Base-by-base conservation (phyloP, 352 stramenopile species). In the Pythium rhizo-oryzae region DNA sequence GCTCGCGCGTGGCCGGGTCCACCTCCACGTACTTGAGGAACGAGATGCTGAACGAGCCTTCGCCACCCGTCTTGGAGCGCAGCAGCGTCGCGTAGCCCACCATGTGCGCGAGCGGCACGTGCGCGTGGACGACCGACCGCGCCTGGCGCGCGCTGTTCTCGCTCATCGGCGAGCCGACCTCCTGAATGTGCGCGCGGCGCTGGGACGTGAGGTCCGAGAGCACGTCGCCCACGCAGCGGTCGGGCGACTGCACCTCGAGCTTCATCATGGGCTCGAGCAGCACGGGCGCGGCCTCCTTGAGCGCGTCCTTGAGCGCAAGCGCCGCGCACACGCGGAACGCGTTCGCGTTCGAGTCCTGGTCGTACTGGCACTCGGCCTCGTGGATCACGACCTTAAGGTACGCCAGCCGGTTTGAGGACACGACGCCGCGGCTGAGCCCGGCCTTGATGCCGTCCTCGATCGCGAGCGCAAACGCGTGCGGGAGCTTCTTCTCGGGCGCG, bases 221-320 rank as follows among this genome's bases (percentile, higher is more conserved):
- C 30, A 96, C 84, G 50, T 92, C 83, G 18, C 87, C 87, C 1
- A 92, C 74, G 46, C 70, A 88, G 15, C 75, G 77, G 43, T 92
- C 80, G 8, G 85, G 87, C 0, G 77, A 81, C 23, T 79, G 75
- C 25, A 94, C 81, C 21, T 91, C 78, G 24, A 96, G 78, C 70
- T 84, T 82, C 85, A 96, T 93, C 65, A 92, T 69, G 0, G 87
- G 87, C 74, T 96, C 87, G 6, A 96, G 67, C 3, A 93, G 74
- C 16, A 84, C 71, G 1, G 87, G 82, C 2, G 67, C 51, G 7
- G 84, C 85, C 47, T 88, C 59, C 13, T 75, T 75, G 0, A 96
- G 69, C n/a, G 79, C 84, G 12, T 84, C 55, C 54, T 88, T 89
- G 25, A 94, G 58, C 2, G 70, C 82, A 1, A 90, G 70, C 23